Evolutionary conservation across 108 stramenopile genomes (phyloP).

Genomic region (Skeletonema costatum): DNA sequence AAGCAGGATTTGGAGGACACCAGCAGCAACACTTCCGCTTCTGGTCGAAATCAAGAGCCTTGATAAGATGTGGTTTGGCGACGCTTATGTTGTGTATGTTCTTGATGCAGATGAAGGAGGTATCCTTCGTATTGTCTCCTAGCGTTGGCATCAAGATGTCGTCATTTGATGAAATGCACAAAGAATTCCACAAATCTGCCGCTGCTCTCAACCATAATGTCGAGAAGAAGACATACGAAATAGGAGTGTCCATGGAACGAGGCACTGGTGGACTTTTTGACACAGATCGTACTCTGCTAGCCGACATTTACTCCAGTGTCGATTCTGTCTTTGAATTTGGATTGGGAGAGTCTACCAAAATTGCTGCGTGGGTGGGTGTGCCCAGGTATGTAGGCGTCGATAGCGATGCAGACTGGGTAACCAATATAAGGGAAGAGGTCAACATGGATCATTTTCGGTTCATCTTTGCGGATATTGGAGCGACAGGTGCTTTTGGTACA

Average conservation of each 20-base stretch:
- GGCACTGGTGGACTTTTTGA: conserved; percentile 41
- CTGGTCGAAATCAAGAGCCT: too few species aligned
- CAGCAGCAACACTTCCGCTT: too few species aligned
- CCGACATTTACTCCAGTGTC: conserved; percentile 38
- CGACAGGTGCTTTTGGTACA: conserved; percentile 32
- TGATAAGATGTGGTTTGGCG: too few species aligned
- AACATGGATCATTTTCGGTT: conserved; percentile 49
- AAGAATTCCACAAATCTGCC: background rate
- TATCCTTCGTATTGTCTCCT: too few species aligned
- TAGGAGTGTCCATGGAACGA: background rate
- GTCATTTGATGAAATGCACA: background rate
- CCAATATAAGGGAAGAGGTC: conserved; percentile 2
- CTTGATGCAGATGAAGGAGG: too few species aligned
- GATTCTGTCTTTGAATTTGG: conserved; percentile 60
- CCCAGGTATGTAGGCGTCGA: conserved; percentile 55
- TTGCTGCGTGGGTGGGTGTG: conserved; percentile 50
- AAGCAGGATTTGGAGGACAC: too few species aligned
- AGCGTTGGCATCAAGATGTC: background rate
- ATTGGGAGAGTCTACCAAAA: conserved; percentile 53
- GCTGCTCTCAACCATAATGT: background rate
- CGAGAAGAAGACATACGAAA: background rate
- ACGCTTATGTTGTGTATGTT: too few species aligned
- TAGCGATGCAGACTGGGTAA: conserved; percentile 54
- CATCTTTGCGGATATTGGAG: conserved; percentile 53
- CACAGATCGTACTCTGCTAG: conserved; percentile 40